Percentiles rank a stretch among this genome's conserved stretches.
Evolutionary conservation across 768 basidiomycete species (phyloP).

Genomic region (Cystobasidium ongulense): DNA sequence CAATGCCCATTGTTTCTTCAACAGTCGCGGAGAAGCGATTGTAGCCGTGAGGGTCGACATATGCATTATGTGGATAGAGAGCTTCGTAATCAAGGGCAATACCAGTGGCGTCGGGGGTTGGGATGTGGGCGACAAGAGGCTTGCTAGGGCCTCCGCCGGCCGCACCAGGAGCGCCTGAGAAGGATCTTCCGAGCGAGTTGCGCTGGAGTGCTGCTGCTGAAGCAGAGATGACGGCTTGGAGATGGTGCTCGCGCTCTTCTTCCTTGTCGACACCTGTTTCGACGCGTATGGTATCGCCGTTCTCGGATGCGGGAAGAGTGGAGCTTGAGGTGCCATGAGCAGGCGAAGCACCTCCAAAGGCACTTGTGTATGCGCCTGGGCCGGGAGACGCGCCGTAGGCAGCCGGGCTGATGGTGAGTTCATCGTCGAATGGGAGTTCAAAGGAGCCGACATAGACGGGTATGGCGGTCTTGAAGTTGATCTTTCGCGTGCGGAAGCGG

Average conservation of each 20-base stretch:
- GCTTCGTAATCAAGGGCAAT: slow-evolving; percentile 67
- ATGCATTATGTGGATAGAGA: slow-evolving; percentile 61
- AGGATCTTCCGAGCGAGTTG: slow-evolving; percentile 5
- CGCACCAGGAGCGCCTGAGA: neutral
- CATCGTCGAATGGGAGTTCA: slow-evolving; percentile 26
- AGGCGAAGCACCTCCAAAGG: slow-evolving; percentile 9
- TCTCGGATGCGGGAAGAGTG: neutral
- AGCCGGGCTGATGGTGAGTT: slow-evolving; percentile 33
- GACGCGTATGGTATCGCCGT: slow-evolving; percentile 34
- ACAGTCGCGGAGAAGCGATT: slow-evolving; percentile 74
- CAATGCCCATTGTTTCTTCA: slow-evolving; percentile 70
- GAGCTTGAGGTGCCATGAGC: neutral
- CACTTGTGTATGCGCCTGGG: neutral
- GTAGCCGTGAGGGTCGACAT: slow-evolving; percentile 69
- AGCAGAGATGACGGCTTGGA: slow-evolving; percentile 48
- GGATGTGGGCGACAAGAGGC: slow-evolving; percentile 65
- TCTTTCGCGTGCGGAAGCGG: slow-evolving; percentile 43
- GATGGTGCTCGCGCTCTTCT: slow-evolving; percentile 47
- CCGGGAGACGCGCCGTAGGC: slow-evolving; percentile 13
- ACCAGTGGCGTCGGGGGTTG: slow-evolving; percentile 82
- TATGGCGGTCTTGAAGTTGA: slow-evolving; percentile 43
- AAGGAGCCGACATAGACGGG: slow-evolving; percentile 38
- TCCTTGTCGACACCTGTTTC: slow-evolving; percentile 44
- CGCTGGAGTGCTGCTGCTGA: slow-evolving; percentile 43
- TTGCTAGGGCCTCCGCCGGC: slow-evolving; percentile 44